Percentiles rank a stretch among this genome's conserved stretches.
Evolutionary conservation across 148 eudicot genomes (phyloP).

Genomic region (Rhododendron kiyosumense): DNA sequence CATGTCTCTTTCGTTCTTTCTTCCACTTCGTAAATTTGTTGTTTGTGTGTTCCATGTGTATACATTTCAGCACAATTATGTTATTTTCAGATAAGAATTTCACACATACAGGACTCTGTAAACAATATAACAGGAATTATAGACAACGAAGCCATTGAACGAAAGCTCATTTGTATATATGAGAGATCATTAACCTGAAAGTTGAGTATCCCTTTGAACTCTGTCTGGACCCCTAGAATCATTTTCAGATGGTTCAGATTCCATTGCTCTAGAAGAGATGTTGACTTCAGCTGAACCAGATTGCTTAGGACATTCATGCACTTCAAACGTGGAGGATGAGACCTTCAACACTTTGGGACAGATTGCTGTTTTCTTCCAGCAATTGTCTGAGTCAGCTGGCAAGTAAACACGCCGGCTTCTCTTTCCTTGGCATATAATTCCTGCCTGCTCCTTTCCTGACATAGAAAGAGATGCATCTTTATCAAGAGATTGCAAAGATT

Average conservation of each 20-base stretch:
- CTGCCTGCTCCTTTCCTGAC: constrained; percentile 13
- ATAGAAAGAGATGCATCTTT: background rate
- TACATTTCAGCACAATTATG: background rate
- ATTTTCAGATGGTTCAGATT: background rate
- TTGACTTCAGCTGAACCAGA: constrained; percentile 9
- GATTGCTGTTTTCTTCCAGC: background rate
- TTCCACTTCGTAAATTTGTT: background rate
- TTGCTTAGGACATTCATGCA: background rate
- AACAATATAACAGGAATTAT: background rate
- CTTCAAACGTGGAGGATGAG: background rate
- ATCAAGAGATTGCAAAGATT: constrained; percentile 1
- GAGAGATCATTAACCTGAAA: constrained; percentile 21
- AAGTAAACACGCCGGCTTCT: constrained; percentile 24
- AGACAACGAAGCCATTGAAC: background rate
- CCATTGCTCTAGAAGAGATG: background rate
- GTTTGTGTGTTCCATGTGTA: background rate
- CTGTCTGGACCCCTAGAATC: constrained; percentile 8
- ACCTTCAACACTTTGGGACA: background rate
- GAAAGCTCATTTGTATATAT: background rate
- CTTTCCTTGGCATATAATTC: constrained; percentile 20
- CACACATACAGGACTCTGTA: background rate
- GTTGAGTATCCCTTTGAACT: constrained; percentile 2
- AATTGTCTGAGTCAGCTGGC: constrained; percentile 14
- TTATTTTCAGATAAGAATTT: background rate
- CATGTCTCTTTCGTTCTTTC: background rate